Conservation (phyloP, 2,329 filamentous ascomycete species). For the Cytospora leucostoma region DNA sequence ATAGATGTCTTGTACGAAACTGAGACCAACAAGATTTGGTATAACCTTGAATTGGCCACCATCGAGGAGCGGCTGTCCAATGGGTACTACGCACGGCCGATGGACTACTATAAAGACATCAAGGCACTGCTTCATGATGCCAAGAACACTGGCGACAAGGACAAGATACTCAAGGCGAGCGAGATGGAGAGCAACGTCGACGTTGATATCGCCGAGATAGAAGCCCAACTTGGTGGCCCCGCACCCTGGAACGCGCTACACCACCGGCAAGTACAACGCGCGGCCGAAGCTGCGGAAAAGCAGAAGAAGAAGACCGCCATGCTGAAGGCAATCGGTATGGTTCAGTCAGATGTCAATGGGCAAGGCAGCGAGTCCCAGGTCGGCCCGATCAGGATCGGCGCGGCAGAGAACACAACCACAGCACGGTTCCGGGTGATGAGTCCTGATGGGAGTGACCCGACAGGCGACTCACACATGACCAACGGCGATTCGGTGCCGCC, state of each 20-base stretch:
- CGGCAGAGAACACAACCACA: slow-evolving; percentile 53
- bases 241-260: slow-evolving; percentile 81
- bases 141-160: slow-evolving; percentile 77
- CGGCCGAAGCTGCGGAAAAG: slow-evolving; percentile 60
- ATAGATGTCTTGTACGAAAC: slow-evolving; percentile 75
- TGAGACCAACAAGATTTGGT: slow-evolving; percentile 81
- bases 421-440: slow-evolving; percentile 59
- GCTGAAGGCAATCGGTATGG: slow-evolving; percentile 54
- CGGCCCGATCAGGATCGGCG: slow-evolving; percentile 62
- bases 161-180: slow-evolving; percentile 82
- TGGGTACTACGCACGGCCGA: slow-evolving; percentile 89
- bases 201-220: slow-evolving; percentile 82
- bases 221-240: slow-evolving; percentile 38
- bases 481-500: slow-evolving; percentile 59
- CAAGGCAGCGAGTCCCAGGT: slow-evolving; percentile 56
- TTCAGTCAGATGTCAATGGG: slow-evolving; percentile 53
- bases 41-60: slow-evolving; percentile 88
- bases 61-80: slow-evolving; percentile 97
- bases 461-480: slow-evolving; percentile 61
- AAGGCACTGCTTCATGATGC: slow-evolving; percentile 83
- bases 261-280: slow-evolving; percentile 68
- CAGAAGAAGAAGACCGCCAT: slow-evolving; percentile 63
- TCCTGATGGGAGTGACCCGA: slow-evolving; percentile 35
- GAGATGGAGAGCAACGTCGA: slow-evolving; percentile 92
- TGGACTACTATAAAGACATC: slow-evolving; percentile 88